A percentile compares a stretch with the other conserved stretches of the same genome.
Conservation (phyloP, 495 filamentous ascomycete genomes). For the Cercophora samala region DNA sequence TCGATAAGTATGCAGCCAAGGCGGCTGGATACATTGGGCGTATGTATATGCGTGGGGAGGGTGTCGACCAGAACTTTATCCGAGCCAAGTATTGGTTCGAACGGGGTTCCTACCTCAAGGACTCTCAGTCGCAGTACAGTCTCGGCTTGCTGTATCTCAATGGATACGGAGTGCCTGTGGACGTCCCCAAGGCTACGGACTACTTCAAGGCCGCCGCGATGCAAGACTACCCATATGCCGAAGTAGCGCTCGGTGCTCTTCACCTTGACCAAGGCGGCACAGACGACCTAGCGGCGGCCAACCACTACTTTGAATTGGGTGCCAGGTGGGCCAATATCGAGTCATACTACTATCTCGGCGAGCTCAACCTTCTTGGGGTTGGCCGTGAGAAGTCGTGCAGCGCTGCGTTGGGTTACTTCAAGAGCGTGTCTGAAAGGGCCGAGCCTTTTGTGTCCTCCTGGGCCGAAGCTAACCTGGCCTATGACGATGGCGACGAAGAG, state of each 20-base stretch:
- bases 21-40: constrained; percentile 86
- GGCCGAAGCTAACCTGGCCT: constrained; percentile 79
- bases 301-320: constrained; percentile 88
- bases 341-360: constrained; percentile 91
- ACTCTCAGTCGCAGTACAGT: constrained; percentile 81
- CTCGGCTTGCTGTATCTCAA: constrained; percentile 84
- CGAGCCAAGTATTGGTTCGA: constrained; percentile 83
- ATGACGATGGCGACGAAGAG: constrained; percentile 80
- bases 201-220: constrained; percentile 80
- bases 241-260: constrained; percentile 78
- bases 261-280: constrained; percentile 88
- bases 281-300: constrained; percentile 60
- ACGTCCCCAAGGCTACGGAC: constrained; percentile 70
- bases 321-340: constrained; percentile 85
- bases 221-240: constrained; percentile 76
- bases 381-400: constrained; percentile 77
- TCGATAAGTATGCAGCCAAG: constrained; percentile 84
- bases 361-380: constrained; percentile 78
- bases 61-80: constrained; percentile 72
- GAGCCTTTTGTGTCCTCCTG: constrained; percentile 83
- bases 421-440: constrained; percentile 86
- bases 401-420: constrained; percentile 85
- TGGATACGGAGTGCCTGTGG: constrained; percentile 73
- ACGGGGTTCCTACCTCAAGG: constrained; percentile 72
- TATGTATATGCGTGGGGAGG: constrained; percentile 93